phyloP scores from a whole-genome alignment of 495 filamentous ascomycete species.

The Podospora australis region DNA sequence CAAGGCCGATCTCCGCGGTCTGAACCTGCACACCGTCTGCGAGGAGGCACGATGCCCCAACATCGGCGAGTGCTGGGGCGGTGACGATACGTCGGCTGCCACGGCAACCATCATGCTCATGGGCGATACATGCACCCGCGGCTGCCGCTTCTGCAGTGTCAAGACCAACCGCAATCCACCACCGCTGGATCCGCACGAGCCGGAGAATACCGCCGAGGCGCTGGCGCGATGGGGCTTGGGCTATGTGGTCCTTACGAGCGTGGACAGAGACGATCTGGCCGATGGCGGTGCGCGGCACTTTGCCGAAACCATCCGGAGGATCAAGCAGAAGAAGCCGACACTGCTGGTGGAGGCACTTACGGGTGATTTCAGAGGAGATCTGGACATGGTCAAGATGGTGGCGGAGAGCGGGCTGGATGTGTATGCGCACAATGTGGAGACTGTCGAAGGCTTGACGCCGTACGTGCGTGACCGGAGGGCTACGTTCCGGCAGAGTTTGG shows the following conservation, averaged over 20 bases:
- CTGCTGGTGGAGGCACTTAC: conserved; percentile 95
- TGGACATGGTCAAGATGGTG: conserved; percentile 75
- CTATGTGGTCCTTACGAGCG: conserved; percentile 89
- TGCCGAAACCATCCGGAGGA: conserved; percentile 88
- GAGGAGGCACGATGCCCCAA: conserved; percentile 97
- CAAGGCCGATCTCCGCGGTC: conserved; percentile 82
- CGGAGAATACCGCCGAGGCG: conserved; percentile 93
- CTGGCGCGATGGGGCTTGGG: conserved; percentile 88
- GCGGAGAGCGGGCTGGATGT: conserved; percentile 87
- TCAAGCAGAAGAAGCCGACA: conserved; percentile 78
- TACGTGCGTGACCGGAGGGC: conserved; percentile 85
- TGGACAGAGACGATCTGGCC: conserved; percentile 85
- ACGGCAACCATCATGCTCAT: conserved; percentile 99
- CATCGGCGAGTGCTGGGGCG: conserved; percentile 97
- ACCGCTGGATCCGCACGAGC: conserved; percentile 90
- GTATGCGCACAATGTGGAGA: conserved; percentile 96
- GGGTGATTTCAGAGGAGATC: conserved; percentile 76
- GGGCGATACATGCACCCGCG: conserved; percentile 96
- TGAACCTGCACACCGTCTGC: conserved; percentile 91
- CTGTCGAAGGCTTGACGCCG: conserved; percentile 83
- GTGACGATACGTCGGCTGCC: conserved; percentile 75
- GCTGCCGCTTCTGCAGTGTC: conserved; percentile 94
- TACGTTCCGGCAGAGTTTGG: conserved; percentile 77
- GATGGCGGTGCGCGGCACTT: conserved; percentile 90
- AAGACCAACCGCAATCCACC: conserved; percentile 76